A percentile compares a stretch with the other conserved stretches of the same genome.
phyloP scores from a whole-genome alignment of 352 stramenopile genomes.

The Phytophthora tubulina region DNA sequence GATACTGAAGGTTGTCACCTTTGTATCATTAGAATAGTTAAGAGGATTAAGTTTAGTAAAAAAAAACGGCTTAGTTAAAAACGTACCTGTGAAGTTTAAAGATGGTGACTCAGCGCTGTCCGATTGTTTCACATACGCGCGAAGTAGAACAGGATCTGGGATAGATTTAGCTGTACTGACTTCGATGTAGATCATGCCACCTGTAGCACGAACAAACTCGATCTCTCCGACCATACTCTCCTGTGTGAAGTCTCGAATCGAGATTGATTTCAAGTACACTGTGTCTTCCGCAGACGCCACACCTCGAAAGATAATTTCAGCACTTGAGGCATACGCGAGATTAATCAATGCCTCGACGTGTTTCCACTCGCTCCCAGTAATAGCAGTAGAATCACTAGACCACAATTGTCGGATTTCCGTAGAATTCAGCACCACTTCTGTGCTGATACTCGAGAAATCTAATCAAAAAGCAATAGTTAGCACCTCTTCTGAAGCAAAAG shows the following conservation, averaged over 20 bases:
- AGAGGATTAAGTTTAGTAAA: neutral
- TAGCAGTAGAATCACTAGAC: constrained; percentile 37
- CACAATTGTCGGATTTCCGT: constrained; percentile 37
- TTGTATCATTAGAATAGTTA: neutral
- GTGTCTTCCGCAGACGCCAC: constrained; percentile 32
- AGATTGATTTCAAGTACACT: constrained; percentile 54
- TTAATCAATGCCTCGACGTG: constrained; percentile 29
- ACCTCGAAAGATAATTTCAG: constrained; percentile 51
- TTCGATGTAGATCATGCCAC: constrained; percentile 52
- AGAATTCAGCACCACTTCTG: constrained; percentile 47
- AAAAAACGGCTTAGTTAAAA: neutral
- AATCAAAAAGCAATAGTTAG: neutral
- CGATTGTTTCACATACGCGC: constrained; percentile 42
- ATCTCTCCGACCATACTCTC: constrained; percentile 31
- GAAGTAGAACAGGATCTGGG: constrained; percentile 38
- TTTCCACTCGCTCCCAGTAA: constrained; percentile 44
- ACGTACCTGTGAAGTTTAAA: constrained; percentile 50
- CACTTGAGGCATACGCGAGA: constrained; percentile 27
- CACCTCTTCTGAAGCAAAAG: neutral
- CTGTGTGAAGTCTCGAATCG: constrained; percentile 24
- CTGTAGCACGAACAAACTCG: constrained; percentile 44
- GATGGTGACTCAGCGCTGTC: constrained; percentile 8
- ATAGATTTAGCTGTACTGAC: constrained; percentile 11
- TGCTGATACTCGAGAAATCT: constrained; percentile 54
- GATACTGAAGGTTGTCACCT: constrained; percentile 47